phyloP scores from a whole-genome alignment of 176 grass and related monocot species.

The Pharus latifolius region DNA sequence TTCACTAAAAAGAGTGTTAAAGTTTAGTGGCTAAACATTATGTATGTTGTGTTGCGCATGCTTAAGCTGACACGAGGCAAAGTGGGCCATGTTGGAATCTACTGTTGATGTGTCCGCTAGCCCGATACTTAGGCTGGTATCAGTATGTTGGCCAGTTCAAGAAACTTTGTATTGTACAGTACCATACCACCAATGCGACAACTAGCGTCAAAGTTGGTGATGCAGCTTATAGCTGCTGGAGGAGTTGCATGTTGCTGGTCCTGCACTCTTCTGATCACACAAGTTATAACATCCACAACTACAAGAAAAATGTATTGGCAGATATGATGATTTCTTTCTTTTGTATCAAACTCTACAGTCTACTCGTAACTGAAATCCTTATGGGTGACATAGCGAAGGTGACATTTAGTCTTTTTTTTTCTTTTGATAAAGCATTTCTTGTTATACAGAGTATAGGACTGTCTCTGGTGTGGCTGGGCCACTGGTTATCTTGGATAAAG shows the following conservation, averaged over 20 bases:
- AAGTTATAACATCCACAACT: neutral
- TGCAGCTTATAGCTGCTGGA: neutral
- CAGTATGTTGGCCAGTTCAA: neutral
- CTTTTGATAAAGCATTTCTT: neutral
- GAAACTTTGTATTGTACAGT: neutral
- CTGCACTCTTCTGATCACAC: neutral
- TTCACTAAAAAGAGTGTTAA: neutral
- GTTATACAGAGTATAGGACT: constrained; percentile 80
- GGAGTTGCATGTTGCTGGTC: too few species aligned
- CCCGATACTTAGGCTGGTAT: neutral
- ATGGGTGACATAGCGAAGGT: too few species aligned
- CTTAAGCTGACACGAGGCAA: neutral
- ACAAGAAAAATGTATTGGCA: neutral
- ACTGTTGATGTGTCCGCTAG: neutral
- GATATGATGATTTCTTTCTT: neutral
- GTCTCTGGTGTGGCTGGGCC: constrained; percentile 96
- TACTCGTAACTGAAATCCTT: too few species aligned
- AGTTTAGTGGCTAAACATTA: neutral
- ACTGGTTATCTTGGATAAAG: constrained; percentile 98
- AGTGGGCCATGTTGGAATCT: neutral
- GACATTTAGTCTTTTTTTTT: neutral
- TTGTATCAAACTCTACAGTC: neutral
- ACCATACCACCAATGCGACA: neutral
- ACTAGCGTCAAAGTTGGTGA: neutral
- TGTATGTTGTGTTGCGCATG: neutral